Conservation (phyloP, 805 yeast species). For the Teunomyces funiuensis region DNA sequence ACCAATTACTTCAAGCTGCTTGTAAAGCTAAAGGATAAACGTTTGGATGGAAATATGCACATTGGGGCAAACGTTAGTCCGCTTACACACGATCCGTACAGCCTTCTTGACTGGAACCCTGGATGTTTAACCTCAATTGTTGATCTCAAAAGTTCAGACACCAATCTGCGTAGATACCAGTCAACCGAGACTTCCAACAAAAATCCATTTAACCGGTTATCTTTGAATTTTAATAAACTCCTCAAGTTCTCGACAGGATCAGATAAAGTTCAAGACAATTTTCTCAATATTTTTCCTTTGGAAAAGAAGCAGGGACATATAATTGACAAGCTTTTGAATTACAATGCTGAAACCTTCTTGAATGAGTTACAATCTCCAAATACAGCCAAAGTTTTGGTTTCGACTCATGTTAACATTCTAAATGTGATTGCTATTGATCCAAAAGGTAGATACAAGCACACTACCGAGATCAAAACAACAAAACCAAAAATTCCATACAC, state of each 20-base stretch:
- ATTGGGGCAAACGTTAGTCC: slow-evolving; percentile 58
- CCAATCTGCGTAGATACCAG: neutral
- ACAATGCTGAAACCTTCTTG: slow-evolving; percentile 22
- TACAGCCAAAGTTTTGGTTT: slow-evolving; percentile 38
- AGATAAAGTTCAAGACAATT: slow-evolving; percentile 4
- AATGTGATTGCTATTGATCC: slow-evolving; percentile 44
- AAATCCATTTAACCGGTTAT: slow-evolving; percentile 30
- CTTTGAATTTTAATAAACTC: slow-evolving; percentile 31
- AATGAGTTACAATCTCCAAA: slow-evolving; percentile 27
- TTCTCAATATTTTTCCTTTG: neutral
- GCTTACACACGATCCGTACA: slow-evolving; percentile 51
- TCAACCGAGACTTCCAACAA: neutral
- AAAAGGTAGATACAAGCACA: slow-evolving; percentile 21
- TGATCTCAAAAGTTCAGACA: slow-evolving; percentile 8
- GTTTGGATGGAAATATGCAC: slow-evolving; percentile 42
- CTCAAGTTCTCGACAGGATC: slow-evolving; percentile 14
- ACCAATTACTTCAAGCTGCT: slow-evolving; percentile 40
- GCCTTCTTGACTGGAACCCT: slow-evolving; percentile 52
- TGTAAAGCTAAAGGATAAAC: slow-evolving; percentile 34
- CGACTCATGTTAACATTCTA: slow-evolving; percentile 50
- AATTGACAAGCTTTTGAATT: slow-evolving; percentile 9
- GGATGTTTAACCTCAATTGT: slow-evolving; percentile 42
- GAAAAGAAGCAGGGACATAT: slow-evolving; percentile 1
- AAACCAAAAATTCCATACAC: slow-evolving; percentile 21
- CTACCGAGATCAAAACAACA: slow-evolving; percentile 18